These are phyloP conservation scores for Phoma sp. DNA, from an alignment of 2,329 filamentous ascomycete genomes.

Conservation along the genomic window DNA sequence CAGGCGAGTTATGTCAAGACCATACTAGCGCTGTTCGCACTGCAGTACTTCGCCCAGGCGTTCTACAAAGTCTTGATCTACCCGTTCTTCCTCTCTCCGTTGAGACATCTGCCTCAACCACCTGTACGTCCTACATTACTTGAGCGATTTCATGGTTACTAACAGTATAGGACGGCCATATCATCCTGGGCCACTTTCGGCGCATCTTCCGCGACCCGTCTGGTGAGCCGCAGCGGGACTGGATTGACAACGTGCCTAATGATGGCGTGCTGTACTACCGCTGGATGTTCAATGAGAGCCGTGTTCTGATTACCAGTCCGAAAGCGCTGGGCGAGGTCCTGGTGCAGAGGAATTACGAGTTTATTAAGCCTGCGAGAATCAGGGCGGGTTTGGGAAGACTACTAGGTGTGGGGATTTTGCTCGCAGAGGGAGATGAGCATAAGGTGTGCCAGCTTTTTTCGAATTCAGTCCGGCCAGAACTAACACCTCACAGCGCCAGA, in stretches of 20 bases:
- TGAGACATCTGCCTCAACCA: slow-evolving; percentile 65
- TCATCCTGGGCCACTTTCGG: slow-evolving; percentile 54
- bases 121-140: slow-evolving; percentile 47
- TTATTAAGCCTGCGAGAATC: slow-evolving; percentile 57
- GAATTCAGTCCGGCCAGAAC: too few relatives aligned
- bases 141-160: not conserved
- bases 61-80: slow-evolving; percentile 61
- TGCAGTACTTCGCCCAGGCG: slow-evolving; percentile 45
- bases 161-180: slow-evolving; percentile 19
- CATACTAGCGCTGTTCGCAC: slow-evolving; percentile 50
- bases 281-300: slow-evolving; percentile 55
- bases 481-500: slow-evolving; percentile 47
- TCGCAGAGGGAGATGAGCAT: slow-evolving; percentile 92
- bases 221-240: slow-evolving; percentile 57
- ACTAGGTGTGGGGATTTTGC: slow-evolving; percentile 74
- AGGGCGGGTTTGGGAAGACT: slow-evolving; percentile 66
- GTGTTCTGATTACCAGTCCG: slow-evolving; percentile 55
- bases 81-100: slow-evolving; percentile 64
- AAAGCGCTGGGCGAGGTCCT: slow-evolving; percentile 59
- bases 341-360: slow-evolving; percentile 60
- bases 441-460: too few relatives aligned
- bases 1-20: slow-evolving; percentile 48
- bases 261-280: slow-evolving; percentile 63
- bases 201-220: slow-evolving; percentile 52
- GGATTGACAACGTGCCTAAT: slow-evolving; percentile 62